These are phyloP conservation scores for Penicillium sclerotiorum DNA, from an alignment of 2,329 filamentous ascomycete species.

Conservation along the genomic window DNA sequence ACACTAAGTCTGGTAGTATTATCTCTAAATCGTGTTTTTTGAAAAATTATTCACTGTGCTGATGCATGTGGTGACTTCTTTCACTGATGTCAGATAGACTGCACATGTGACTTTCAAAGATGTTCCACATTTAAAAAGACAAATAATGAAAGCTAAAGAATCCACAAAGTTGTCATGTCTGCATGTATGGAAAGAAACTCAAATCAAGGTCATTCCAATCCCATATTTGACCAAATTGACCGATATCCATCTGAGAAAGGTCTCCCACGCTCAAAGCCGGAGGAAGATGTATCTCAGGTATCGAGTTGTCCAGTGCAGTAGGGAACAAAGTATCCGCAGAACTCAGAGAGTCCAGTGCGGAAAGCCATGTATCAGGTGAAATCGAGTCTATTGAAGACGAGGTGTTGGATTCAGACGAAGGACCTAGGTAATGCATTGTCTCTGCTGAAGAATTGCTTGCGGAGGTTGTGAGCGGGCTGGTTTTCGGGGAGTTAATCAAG, in stretches of 20 bases:
- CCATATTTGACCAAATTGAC: conserved; percentile 31
- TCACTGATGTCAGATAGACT: too few relatives aligned
- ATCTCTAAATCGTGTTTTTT: too few relatives aligned
- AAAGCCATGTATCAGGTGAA: conserved; percentile 3
- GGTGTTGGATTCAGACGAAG: conserved; percentile 1
- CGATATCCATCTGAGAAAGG: conserved; percentile 25
- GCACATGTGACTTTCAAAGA: too few relatives aligned
- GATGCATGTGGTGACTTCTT: too few relatives aligned
- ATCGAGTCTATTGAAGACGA: not conserved
- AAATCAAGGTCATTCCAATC: conserved; percentile 31
- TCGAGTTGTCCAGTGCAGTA: conserved; percentile 5
- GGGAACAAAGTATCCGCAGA: conserved; percentile 10
- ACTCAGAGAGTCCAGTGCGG: conserved; percentile 3
- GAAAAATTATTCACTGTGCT: too few relatives aligned
- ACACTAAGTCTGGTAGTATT: not conserved
- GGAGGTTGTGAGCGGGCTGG: not conserved
- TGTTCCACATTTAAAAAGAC: too few relatives aligned
- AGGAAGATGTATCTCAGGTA: conserved; percentile 11
- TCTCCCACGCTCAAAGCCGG: conserved; percentile 14
- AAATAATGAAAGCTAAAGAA: too few relatives aligned
- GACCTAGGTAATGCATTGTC: not conserved
- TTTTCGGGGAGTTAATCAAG: conserved; percentile 12
- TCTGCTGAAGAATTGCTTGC: not conserved
- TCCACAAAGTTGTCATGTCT: too few relatives aligned
- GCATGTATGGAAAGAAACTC: conserved; percentile 7